Percentiles rank a stretch among this genome's conserved stretches.
phyloP scores from a whole-genome alignment of 441 rosid genomes.

The Dalechampia spathulata region DNA sequence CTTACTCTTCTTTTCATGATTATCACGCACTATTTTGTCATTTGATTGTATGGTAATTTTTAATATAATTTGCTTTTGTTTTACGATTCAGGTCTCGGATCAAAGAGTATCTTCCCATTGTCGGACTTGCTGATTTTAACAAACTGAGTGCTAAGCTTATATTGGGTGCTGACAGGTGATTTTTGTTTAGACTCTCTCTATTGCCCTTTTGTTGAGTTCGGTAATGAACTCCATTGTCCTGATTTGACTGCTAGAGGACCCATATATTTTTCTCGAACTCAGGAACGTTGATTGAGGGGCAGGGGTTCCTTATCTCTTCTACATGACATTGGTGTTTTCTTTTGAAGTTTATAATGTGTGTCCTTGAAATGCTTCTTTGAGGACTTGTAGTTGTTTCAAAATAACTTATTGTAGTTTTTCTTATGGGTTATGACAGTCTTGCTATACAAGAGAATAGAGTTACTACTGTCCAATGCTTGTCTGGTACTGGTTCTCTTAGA shows the following conservation, averaged over 20 bases:
- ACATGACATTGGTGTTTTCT: no score
- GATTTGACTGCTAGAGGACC: no score
- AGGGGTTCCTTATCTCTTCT: no score
- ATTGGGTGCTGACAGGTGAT: constrained; percentile 73
- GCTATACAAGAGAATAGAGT: constrained; percentile 78
- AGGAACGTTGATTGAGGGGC: no score
- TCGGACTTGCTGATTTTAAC: constrained; percentile 86
- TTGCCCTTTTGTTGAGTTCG: no score
- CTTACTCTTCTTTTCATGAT: no score
- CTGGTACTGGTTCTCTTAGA: constrained; percentile 96
- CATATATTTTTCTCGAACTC: no score
- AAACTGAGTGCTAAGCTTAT: constrained; percentile 95
- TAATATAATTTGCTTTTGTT: not conserved
- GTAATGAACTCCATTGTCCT: no score
- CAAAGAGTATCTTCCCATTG: constrained; percentile 95
- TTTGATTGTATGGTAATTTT: not conserved
- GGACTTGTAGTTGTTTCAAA: not conserved
- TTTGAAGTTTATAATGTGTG: not conserved
- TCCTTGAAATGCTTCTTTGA: not conserved
- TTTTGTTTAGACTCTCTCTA: no score
- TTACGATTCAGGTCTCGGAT: constrained; percentile 45
- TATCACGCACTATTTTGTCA: not conserved
- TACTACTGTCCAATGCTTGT: constrained; percentile 91
- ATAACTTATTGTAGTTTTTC: not conserved
- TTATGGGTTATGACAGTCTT: constrained; percentile 40